Evolutionary conservation across 225 moss, liverwort and hornwort genomes (phyloP).

Genomic region (Straminergon stramineum): DNA sequence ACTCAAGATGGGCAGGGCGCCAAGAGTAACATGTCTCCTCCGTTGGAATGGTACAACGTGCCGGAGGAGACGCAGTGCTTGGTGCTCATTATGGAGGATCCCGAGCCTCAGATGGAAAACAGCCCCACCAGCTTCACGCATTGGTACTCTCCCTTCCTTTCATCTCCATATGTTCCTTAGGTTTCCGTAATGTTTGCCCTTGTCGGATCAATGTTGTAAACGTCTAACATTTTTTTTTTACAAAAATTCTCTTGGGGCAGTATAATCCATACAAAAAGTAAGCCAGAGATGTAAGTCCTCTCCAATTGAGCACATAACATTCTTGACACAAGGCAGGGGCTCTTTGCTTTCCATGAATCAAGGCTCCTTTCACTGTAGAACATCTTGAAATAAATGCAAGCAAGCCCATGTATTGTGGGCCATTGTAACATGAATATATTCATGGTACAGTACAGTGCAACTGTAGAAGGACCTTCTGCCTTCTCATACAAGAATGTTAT

Average conservation of each 20-base stretch:
- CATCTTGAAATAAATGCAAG: not conserved
- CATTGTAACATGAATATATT: not conserved
- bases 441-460: not conserved
- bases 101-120: slow-evolving; percentile 28
- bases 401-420: not conserved
- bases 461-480: not conserved
- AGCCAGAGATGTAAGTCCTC: no score
- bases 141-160: slow-evolving; percentile 16
- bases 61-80: slow-evolving; percentile 53
- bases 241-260: not conserved
- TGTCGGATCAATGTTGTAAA: not conserved
- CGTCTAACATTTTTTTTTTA: not conserved
- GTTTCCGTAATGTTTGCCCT: no score
- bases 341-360: not conserved
- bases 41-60: slow-evolving; percentile 69
- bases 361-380: not conserved
- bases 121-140: slow-evolving; percentile 29
- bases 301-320: not conserved
- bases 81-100: slow-evolving; percentile 63
- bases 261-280: not conserved
- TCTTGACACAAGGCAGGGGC: not conserved
- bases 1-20: slow-evolving; percentile 44
- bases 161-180: not conserved
- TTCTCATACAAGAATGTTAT: not conserved
- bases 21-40: slow-evolving; percentile 60